phyloP scores from a whole-genome alignment of 169 alveolate genomes.

The Plasmodium chabaudi region DNA sequence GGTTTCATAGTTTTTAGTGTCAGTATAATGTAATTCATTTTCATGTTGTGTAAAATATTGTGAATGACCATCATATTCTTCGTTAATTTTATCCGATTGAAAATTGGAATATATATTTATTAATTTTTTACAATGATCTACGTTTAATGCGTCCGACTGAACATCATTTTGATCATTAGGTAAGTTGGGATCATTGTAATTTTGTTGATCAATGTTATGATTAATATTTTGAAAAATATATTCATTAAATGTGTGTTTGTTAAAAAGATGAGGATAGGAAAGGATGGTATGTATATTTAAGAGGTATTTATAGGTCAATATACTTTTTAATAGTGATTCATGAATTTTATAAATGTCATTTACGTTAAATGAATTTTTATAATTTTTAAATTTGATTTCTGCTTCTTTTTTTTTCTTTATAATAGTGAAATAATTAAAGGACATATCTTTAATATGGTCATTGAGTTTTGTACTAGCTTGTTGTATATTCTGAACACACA shows the following conservation, averaged over 20 bases:
- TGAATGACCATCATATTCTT: too few species aligned
- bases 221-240: slow-evolving; percentile 16
- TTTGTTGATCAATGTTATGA: too few species aligned
- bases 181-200: too few species aligned
- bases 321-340: slow-evolving; percentile 31
- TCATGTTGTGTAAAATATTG: not conserved
- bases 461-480: not conserved
- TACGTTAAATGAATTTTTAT: slow-evolving; percentile 6
- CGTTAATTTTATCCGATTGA: not conserved
- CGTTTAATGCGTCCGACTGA: too few species aligned
- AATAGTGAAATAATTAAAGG: slow-evolving; percentile 16
- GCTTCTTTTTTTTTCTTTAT: slow-evolving; percentile 26
- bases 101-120: too few species aligned
- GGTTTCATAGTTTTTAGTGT: slow-evolving; percentile 16
- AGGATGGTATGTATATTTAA: slow-evolving; percentile 61
- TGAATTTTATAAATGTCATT: slow-evolving; percentile 52
- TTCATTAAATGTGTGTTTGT: slow-evolving; percentile 37
- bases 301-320: slow-evolving; percentile 52
- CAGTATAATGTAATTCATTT: not conserved
- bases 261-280: slow-evolving; percentile 41
- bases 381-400: slow-evolving; percentile 51
- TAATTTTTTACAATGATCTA: too few species aligned
- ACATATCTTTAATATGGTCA: slow-evolving; percentile 26
- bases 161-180: too few species aligned
- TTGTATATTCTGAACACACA: slow-evolving; percentile 14